Base-by-base conservation (phyloP, 2,329 filamentous ascomycete genomes). In the Botrytis aclada region DNA sequence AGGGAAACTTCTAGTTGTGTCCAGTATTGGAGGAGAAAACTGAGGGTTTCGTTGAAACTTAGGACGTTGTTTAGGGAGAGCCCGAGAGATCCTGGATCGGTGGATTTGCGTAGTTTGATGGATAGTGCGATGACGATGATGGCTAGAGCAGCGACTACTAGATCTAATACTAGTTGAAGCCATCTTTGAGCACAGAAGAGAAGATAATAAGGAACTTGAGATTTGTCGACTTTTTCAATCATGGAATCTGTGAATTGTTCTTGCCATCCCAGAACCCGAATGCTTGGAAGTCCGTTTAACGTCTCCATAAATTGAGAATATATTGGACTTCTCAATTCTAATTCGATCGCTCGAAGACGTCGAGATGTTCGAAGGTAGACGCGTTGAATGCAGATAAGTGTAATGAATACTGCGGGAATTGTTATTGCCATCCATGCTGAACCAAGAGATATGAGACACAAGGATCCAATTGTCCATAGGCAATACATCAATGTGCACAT, bases 201-300 rank as follows among this genome's bases (percentile, higher is more conserved):
- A 0, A 89, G 82, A 75, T 90, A 90, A 70, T 86, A 87, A 0
- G 88, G 87, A 32, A 82, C 81, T 75, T 90, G 88, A 0, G 87
- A 88, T 10, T 80, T 80, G 73, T 90, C 86, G 1, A 90, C 80
- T 0, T 87, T 81, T 12, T 77, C 74, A n/a, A 84, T 78, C 71
- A 86, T 87, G 72, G 37, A 37, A 29, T 70, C 25, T 14, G 45
- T 29, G 8, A 37, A 61, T 18, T 37, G n/a, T 7, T 73, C n/a
- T 51, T 66, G 78, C 84, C 85, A 86, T 12, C 83, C 82, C 74
- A 85, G 85, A 12, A 84, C 84, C 34, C 84, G 80, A 6, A 86
- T 78, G 3, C 84, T 86, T 1, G 80, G 79, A 2, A 85, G 76
- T 1, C 84, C 84, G 32, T 80, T 80, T 5, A 85, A 77, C 20